Evolutionary conservation across 495 filamentous ascomycete genomes (phyloP), one percentile per base, ranked within the genome.

Genomic region (Rhypophila decipiens): DNA sequence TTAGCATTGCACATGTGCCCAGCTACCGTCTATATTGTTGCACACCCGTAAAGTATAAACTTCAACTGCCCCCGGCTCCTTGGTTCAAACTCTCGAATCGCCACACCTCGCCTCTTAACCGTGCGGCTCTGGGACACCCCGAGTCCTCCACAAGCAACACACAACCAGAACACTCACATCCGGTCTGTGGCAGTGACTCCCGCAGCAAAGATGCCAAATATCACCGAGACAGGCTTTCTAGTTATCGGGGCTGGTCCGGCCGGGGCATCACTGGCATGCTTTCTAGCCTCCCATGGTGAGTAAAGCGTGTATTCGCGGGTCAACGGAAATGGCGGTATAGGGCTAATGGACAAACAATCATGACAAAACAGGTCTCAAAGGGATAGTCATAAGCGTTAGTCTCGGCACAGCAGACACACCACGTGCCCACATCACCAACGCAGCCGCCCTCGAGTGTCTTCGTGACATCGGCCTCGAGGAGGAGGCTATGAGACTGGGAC

Each of bases 201-300:
- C n/a, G n/a, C n/a, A n/a, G n/a, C 27, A 13, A 31, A 33, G 43
- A 36, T 13, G 43, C 22, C 43, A 7, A 18, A 44, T 5, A 20
- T 45, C 19, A 45, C 37, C 29, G 56, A 73, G 24, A 76, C 70
- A 9, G 67, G 75, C 49, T 63, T 72, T 34, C 56, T 82, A n/a
- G 74, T 82, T 20, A 61, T 79, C 7, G 78, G 78, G 18, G 66
- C 75, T 29, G 78, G 78, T 0, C 78, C 78, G 8, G 77, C 78
- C 2, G 78, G 78, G 1, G 76, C 74, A 17, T 55, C 69, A 0
- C 53, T 82, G 19, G 78, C 77, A 21, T 75, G 73, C 46, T 80
- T 81, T 45, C 70, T 81, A 5, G 67, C 68, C 9, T 59, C 63
- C 17, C 66, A 81, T 65, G 74, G 74, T 72, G 60, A 19, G 57